Percentiles rank a stretch among this genome's conserved stretches.
phyloP scores from a whole-genome alignment of 352 stramenopile species.

The Lagenidium sp. region DNA sequence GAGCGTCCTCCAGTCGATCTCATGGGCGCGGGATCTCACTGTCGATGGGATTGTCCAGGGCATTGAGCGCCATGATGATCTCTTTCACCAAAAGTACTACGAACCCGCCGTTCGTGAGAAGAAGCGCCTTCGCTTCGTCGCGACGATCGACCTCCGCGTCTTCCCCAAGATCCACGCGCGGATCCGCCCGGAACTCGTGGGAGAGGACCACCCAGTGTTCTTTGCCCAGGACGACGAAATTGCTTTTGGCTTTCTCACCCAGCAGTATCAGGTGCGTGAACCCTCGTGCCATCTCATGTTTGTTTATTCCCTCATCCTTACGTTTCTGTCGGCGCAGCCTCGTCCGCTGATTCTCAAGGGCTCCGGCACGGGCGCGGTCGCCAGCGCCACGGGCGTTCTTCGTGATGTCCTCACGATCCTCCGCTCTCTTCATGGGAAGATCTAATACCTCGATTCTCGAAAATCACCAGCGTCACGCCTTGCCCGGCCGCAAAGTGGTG shows the following conservation, averaged over 20 bases:
- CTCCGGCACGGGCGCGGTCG: slow-evolving; percentile 43
- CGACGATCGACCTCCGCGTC: slow-evolving; percentile 43
- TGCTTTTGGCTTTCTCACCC: slow-evolving; percentile 56
- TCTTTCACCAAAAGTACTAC: slow-evolving; percentile 51
- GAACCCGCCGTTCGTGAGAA: slow-evolving; percentile 22
- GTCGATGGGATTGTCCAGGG: slow-evolving; percentile 36
- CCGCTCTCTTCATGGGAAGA: slow-evolving; percentile 52
- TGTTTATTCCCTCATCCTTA: too few species aligned
- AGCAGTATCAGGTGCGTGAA: slow-evolving; percentile 40
- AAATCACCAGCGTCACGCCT: background rate
- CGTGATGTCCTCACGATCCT: slow-evolving; percentile 71
- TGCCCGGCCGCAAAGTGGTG: slow-evolving; percentile 4
- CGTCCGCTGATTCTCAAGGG: slow-evolving; percentile 63
- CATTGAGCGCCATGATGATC: slow-evolving; percentile 43
- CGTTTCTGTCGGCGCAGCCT: slow-evolving; percentile 11
- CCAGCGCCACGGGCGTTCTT: slow-evolving; percentile 62
- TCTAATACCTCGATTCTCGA: too few species aligned
- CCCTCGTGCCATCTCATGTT: background rate
- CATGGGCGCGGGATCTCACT: slow-evolving; percentile 32
- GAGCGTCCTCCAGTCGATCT: slow-evolving; percentile 28
- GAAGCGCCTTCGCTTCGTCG: slow-evolving; percentile 60
- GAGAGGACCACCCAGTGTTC: slow-evolving; percentile 51
- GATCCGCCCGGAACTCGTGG: slow-evolving; percentile 42
- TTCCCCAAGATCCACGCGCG: slow-evolving; percentile 39
- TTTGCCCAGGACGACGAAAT: slow-evolving; percentile 67